Evolutionary conservation across 768 basidiomycete genomes (phyloP).

Genomic region (Suillus brevipes): DNA sequence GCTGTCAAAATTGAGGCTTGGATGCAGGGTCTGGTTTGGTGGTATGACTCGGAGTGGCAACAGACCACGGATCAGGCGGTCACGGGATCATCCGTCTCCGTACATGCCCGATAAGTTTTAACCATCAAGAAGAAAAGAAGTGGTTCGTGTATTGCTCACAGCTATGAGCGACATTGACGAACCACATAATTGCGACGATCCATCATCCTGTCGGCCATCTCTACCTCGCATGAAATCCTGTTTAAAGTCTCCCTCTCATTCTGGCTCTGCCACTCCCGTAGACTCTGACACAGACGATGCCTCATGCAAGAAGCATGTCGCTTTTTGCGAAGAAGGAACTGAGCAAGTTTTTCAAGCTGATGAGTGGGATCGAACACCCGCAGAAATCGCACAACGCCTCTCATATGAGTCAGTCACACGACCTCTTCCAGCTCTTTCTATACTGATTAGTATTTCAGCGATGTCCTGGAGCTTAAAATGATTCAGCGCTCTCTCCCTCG

Average conservation of each 20-base stretch:
- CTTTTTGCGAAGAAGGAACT: slow-evolving; percentile 53
- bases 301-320: slow-evolving; percentile 51
- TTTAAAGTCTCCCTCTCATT: slow-evolving; percentile 19
- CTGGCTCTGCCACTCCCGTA: slow-evolving; percentile 9
- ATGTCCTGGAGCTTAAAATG: slow-evolving; percentile 67
- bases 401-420: slow-evolving; percentile 61
- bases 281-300: slow-evolving; percentile 2
- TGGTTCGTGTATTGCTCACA: background rate
- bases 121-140: background rate
- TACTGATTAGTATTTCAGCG: slow-evolving; percentile 36
- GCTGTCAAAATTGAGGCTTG: too few relatives aligned
- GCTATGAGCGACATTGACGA: background rate
- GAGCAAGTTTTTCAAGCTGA: slow-evolving; percentile 68
- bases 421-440: background rate
- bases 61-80: background rate
- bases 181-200: slow-evolving; percentile 11
- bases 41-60: background rate
- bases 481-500: slow-evolving; percentile 64
- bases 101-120: background rate
- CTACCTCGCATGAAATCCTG: slow-evolving; percentile 18
- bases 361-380: slow-evolving; percentile 79
- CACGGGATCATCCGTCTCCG: slow-evolving; percentile 1
- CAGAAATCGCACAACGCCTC: slow-evolving; percentile 59
- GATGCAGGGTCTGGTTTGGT: too few relatives aligned
- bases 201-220: slow-evolving; percentile 10